These are phyloP conservation scores for Nephromyces sp. DNA, from an alignment of 169 alveolate species.

Conservation along the genomic window DNA sequence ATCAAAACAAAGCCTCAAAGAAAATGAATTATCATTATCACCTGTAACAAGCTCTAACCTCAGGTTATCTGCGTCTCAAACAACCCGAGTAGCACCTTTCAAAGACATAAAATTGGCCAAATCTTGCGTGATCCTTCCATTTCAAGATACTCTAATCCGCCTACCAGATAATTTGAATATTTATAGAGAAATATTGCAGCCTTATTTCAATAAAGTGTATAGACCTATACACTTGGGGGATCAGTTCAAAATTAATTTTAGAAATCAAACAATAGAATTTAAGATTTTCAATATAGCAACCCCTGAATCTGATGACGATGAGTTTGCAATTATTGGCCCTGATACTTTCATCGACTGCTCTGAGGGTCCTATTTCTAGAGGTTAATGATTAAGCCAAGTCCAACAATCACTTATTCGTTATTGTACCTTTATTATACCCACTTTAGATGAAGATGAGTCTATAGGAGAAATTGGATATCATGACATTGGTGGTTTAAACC, in stretches of 20 bases:
- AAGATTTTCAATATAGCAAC: not conserved
- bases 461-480: constrained; percentile 96
- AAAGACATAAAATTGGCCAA: not conserved
- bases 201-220: not conserved
- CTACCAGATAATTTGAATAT: not conserved
- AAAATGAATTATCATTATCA: not conserved
- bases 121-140: not conserved
- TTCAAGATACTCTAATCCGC: not conserved
- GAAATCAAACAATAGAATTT: not conserved
- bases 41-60: not conserved
- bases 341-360: not conserved
- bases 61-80: not conserved
- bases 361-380: not conserved
- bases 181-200: not conserved
- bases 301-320: not conserved
- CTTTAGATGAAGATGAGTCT: constrained; percentile 87
- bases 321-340: not conserved
- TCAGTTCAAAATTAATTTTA: not conserved
- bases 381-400: no score
- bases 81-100: not conserved
- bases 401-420: not conserved
- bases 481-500: constrained; percentile 97
- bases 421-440: constrained; percentile 73
- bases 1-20: not conserved
- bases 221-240: not conserved